Percentiles rank a stretch among this genome's conserved stretches.
Evolutionary conservation across 2,329 filamentous ascomycete species (phyloP).

Genomic region (Gnomoniopsis smithogilvyi): DNA sequence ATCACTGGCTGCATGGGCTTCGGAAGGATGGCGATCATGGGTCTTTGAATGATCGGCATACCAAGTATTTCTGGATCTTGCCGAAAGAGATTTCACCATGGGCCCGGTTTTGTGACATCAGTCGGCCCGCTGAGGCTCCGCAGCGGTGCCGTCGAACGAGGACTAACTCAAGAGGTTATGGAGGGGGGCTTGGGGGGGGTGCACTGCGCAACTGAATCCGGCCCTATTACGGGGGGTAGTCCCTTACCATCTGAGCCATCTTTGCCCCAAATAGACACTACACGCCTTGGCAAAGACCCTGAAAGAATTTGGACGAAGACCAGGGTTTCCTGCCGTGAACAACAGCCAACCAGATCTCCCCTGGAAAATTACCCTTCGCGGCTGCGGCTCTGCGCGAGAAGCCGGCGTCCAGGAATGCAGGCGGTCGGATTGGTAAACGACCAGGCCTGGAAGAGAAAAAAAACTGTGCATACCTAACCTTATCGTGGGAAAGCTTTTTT

Average conservation of each 20-base stretch:
- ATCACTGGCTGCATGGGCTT: not conserved
- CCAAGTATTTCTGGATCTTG: constrained; percentile 6
- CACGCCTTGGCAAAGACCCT: constrained; percentile 2
- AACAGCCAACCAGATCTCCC: not conserved
- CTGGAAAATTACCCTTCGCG: not conserved
- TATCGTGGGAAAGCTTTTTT: too few relatives aligned
- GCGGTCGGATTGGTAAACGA: not conserved
- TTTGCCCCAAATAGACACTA: not conserved
- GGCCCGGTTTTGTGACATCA: constrained; percentile 19
- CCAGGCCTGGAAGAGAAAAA: not conserved
- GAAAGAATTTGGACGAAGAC: not conserved
- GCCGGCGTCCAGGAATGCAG: too few relatives aligned
- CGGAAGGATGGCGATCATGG: constrained; percentile 8
- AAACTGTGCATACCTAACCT: too few relatives aligned
- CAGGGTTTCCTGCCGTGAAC: not conserved
- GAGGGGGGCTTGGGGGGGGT: too few relatives aligned
- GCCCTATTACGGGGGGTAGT: constrained; percentile 13
- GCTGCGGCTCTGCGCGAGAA: constrained; percentile 1
- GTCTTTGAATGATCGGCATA: not conserved
- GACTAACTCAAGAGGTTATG: constrained; percentile 1
- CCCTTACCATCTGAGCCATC: not conserved
- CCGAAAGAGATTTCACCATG: constrained; percentile 16
- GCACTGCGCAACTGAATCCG: not conserved
- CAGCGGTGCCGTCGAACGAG: constrained; percentile 9
- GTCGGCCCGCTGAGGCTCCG: constrained; percentile 11